Evolutionary conservation across 2,329 filamentous ascomycete genomes (phyloP), one percentile per base, ranked within the genome.

Genomic region (Fusarium nelsonii): DNA sequence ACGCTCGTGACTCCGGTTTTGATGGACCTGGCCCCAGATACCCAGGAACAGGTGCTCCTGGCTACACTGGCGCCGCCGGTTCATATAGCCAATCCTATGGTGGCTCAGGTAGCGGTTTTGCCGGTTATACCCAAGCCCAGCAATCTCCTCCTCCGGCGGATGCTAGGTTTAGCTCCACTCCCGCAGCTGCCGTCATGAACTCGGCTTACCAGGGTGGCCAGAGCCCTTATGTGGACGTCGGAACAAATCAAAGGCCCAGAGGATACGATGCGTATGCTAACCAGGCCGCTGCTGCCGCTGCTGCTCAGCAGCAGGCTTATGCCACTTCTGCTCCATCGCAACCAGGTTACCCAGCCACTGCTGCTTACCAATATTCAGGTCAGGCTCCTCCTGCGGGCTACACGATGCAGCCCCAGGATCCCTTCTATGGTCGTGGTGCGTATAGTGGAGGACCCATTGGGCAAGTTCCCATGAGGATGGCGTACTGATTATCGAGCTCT

Each of bases 391-490:
- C 73, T 65, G 75, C 71, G 69, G 70, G 70, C 58, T 81, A 81
- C 65, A 74, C 80, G 44, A 79, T 81, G 70, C 84, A 85, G 73
- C 81, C 84, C 63, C 76, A 81, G 75, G 86, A 88, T 76, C 80
- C 85, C 45, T 84, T 84, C 69, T 87, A 85, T 71, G 85, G 85
- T 81, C 87, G 87, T 83, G 86, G 87, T 87, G 84, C 84, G 84
- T 89, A 85, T 80, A 68, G 75, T 70, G 72, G 78, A 59, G 58
- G 61, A 65, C 66, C 66, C 69, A 45, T 52, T 41, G 63, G 63
- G 48, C 59, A 55, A 60, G 51, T 36, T 53, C 23, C 28, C 30
- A 8, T 16, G 37, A 49, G 73, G 69, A 53, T 83, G 80, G 84
- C 78, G 84, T 83, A 81, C 77, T 83, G 76, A 85, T 85, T 26